Base-by-base conservation (phyloP, 176 grass and related monocot genomes). In the Chloris gayana region DNA sequence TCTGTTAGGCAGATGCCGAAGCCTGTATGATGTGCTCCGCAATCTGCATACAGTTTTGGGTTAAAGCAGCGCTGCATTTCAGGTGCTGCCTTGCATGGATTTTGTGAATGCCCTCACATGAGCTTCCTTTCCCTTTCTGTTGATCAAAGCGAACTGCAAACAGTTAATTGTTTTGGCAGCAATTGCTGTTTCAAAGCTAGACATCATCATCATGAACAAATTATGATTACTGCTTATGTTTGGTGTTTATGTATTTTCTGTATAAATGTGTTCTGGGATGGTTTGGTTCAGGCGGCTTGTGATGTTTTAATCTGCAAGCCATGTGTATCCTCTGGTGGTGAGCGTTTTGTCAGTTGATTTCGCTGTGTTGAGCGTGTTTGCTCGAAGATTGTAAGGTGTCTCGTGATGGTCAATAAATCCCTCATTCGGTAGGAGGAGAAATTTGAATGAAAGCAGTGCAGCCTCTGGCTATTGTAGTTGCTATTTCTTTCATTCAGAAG, bases 71-170 rank as follows among this genome's bases (percentile, higher is more conserved):
- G 69, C 66, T 66, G 47, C 38, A 65, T 85, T 85, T 77, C 35
- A 9, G 24, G 78, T 77, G 77, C 87, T 85, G 72, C 83, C 73
- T 85, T 78, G 78, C 87, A 67, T 89, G 83, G 78, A 82, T 77
- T 85, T 78, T 78, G 73, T 67, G 87, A 76, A 76, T 75, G 35
- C 44, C 64, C 65, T 56, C 62, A 18, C 44, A 22, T 25, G 47
- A 78, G 17, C 4, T 58, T 51, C 72, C 30, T 70, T 76, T 85
- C 49, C 44, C 9, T 60, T 74, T 31, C 22, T 76, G 53, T 37
- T 67, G 38, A 76, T 81, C 56, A 50, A 69, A 47, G 54, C 10
- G 76, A 72, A 81, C 65, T 31, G 7, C 19, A 42, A 56, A 79
- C 73, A 18, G 53, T n/a, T 64, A n/a, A 47, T 81, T 76, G 24